A percentile compares a stretch with the other conserved stretches of the same genome.
Evolutionary conservation across 2,329 filamentous ascomycete genomes (phyloP).

Genomic region (Penicillium digitatum): DNA sequence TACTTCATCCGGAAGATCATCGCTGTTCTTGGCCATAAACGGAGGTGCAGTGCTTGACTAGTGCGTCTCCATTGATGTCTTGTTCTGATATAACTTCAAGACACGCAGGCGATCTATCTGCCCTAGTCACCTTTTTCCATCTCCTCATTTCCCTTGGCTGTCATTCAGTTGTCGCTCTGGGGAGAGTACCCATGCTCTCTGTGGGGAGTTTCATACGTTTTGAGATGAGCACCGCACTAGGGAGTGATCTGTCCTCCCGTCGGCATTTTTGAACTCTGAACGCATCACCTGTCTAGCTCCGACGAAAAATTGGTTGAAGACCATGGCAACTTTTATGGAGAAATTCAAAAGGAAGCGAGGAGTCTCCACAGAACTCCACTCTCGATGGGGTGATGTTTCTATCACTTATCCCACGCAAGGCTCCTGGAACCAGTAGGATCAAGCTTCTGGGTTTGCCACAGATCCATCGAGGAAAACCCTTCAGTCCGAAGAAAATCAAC

Average conservation of each 20-base stretch:
- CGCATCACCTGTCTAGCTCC: neutral
- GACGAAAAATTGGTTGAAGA: constrained; percentile 26
- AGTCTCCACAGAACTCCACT: constrained; percentile 37
- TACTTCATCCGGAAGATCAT: constrained; percentile 20
- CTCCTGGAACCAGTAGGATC: constrained; percentile 42
- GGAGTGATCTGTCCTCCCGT: constrained; percentile 19
- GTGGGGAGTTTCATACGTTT: constrained; percentile 7
- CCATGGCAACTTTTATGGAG: constrained; percentile 32
- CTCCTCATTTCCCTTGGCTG: neutral
- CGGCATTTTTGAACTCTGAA: neutral
- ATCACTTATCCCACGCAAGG: constrained; percentile 41
- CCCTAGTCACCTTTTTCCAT: neutral
- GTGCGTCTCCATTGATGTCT: constrained; percentile 16
- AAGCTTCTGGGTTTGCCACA: constrained; percentile 19
- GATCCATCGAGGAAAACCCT: constrained; percentile 6
- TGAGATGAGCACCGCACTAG: constrained; percentile 19
- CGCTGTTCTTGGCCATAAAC: constrained; percentile 10
- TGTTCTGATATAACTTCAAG: constrained; percentile 25
- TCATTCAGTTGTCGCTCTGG: neutral
- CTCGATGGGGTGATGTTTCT: constrained; percentile 40
- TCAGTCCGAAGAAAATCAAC: constrained; percentile 13
- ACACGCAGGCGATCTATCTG: constrained; percentile 16
- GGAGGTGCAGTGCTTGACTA: constrained; percentile 22
- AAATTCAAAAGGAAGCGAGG: constrained; percentile 35
- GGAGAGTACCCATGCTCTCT: constrained; percentile 2